Evolutionary conservation across 2,329 filamentous ascomycete species (phyloP).

Genomic region (Leptoxyphium fumago): DNA sequence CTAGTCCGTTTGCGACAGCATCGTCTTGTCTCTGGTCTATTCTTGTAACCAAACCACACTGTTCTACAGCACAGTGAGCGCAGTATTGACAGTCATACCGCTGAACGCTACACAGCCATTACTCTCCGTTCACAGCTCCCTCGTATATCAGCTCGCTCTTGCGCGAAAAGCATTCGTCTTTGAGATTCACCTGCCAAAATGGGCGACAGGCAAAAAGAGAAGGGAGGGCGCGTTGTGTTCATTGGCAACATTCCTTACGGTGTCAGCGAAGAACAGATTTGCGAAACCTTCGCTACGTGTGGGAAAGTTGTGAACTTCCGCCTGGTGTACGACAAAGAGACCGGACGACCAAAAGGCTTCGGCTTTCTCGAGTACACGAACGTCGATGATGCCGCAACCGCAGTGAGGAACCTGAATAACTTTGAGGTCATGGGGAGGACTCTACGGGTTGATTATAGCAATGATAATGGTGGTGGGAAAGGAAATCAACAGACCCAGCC

Average conservation of each 20-base stretch:
- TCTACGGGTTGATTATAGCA: conserved; percentile 87
- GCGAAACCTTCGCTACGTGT: conserved; percentile 79
- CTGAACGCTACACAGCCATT: too few relatives aligned
- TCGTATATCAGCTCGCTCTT: too few relatives aligned
- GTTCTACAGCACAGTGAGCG: too few relatives aligned
- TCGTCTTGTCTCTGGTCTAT: too few relatives aligned
- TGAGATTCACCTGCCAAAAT: background rate
- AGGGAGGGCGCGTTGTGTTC: conserved; percentile 65
- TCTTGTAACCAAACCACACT: too few relatives aligned
- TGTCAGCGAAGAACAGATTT: conserved; percentile 89
- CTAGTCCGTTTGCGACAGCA: too few relatives aligned
- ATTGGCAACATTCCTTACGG: conserved; percentile 79
- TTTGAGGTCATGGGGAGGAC: conserved; percentile 91
- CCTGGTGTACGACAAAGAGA: conserved; percentile 89
- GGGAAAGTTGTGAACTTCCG: conserved; percentile 86
- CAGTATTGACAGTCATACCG: too few relatives aligned
- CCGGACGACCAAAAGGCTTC: conserved; percentile 86
- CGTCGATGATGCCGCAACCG: conserved; percentile 78
- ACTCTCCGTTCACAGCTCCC: too few relatives aligned
- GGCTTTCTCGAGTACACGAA: conserved; percentile 95
- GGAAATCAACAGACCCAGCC: conserved; percentile 13
- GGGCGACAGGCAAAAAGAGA: conserved; percentile 32
- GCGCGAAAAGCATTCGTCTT: too few relatives aligned
- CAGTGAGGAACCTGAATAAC: conserved; percentile 89
- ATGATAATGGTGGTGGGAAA: conserved; percentile 61